phyloP scores from a whole-genome alignment of 2,329 filamentous ascomycete genomes.

The Clonostachys chloroleuca region DNA sequence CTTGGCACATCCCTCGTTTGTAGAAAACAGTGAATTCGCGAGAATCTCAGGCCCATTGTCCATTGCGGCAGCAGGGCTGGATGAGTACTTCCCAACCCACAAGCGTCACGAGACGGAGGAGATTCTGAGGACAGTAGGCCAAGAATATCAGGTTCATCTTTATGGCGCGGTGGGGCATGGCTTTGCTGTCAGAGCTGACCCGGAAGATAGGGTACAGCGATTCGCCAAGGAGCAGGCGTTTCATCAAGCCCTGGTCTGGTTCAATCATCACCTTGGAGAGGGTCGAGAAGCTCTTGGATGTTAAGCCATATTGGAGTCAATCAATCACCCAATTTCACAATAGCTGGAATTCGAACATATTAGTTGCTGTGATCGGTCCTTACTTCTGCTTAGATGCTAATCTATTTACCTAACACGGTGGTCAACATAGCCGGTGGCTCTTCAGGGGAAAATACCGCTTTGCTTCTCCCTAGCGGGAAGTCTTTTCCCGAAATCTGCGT shows the following conservation, averaged over 20 bases:
- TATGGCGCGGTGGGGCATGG: conserved; percentile 70
- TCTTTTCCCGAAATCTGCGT: too few relatives aligned
- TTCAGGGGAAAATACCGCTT: too few relatives aligned
- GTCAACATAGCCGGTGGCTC: too few relatives aligned
- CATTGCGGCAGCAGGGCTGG: conserved; percentile 61
- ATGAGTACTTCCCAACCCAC: conserved; percentile 58
- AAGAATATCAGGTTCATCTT: conserved; percentile 72
- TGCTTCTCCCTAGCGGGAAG: too few relatives aligned
- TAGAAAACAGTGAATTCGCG: conserved; percentile 61
- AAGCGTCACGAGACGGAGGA: conserved; percentile 61
- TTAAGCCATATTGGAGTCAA: too few relatives aligned
- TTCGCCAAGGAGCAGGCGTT: conserved; percentile 83
- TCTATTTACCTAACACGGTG: too few relatives aligned
- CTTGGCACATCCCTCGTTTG: conserved; percentile 73
- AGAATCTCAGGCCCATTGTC: conserved; percentile 64
- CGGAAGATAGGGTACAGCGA: conserved; percentile 48
- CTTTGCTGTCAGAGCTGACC: conserved; percentile 67
- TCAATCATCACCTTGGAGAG: not conserved
- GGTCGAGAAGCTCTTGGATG: too few relatives aligned
- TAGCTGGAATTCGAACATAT: too few relatives aligned
- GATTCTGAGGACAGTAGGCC: conserved; percentile 44
- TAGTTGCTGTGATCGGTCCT: too few relatives aligned
- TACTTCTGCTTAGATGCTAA: too few relatives aligned
- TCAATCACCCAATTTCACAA: too few relatives aligned
- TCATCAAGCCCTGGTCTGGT: conserved; percentile 56